These are phyloP conservation scores for Blumeriella jaapii DNA, from an alignment of 2,329 filamentous ascomycete species.

Conservation along the genomic window DNA sequence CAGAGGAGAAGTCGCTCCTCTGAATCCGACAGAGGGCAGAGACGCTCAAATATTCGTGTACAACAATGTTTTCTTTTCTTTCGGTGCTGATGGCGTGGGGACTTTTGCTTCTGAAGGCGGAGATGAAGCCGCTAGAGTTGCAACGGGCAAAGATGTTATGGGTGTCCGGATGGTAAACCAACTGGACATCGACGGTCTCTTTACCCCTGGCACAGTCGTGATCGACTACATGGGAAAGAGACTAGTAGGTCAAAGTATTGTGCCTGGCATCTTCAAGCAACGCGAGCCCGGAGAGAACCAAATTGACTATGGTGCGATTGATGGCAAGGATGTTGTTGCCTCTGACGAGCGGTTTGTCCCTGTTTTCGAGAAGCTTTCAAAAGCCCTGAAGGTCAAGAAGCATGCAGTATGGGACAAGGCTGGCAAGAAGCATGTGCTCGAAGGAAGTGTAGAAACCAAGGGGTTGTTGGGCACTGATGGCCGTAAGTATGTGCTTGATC, in stretches of 20 bases:
- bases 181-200: conserved; percentile 86
- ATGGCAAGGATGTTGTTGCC: conserved; percentile 91
- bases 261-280: conserved; percentile 98
- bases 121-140: conserved; percentile 89
- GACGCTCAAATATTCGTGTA: conserved; percentile 99
- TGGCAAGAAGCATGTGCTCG: conserved; percentile 75
- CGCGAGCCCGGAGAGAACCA: conserved; percentile 95
- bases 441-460: conserved; percentile 96
- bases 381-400: conserved; percentile 81
- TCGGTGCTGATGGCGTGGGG: conserved; percentile 91
- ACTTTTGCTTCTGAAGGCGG: conserved; percentile 95
- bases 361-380: conserved; percentile 82
- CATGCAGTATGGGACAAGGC: conserved; percentile 98
- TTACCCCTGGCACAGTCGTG: conserved; percentile 91
- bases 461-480: conserved; percentile 94
- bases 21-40: conserved; percentile 85
- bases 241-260: conserved; percentile 94
- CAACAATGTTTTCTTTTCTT: conserved; percentile 99
- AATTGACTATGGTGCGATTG: conserved; percentile 96
- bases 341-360: conserved; percentile 76
- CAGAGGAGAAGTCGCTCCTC: conserved; percentile 77
- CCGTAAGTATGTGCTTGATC: conserved; percentile 90
- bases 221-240: conserved; percentile 96
- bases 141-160: conserved; percentile 90
- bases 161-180: conserved; percentile 95